A percentile compares a stretch with the other conserved stretches of the same genome.
Conservation (phyloP, 805 yeast species). For the Cyberlindnera suaveolens region DNA sequence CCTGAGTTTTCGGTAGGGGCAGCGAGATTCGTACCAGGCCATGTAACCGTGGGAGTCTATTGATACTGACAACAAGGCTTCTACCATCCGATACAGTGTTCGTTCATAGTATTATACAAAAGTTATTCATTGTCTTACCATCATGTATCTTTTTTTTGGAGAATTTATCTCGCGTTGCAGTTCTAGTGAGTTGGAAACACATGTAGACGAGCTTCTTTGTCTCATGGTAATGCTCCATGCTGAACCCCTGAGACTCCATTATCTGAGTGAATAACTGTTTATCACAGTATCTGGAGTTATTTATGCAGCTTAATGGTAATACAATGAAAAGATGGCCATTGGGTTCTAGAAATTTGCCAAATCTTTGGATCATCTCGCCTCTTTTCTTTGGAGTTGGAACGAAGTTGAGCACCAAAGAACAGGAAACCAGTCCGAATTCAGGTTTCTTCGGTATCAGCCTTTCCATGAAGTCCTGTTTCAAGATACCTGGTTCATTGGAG, state of each 20-base stretch:
- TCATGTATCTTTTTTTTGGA: constrained; percentile 45
- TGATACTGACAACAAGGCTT: too few species aligned
- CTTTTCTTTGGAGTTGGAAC: constrained; percentile 67
- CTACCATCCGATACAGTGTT: too few species aligned
- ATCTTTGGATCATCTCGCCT: constrained; percentile 70
- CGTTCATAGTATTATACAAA: constrained; percentile 37
- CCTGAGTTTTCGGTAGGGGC: too few species aligned
- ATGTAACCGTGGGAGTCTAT: too few species aligned
- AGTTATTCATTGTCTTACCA: constrained; percentile 65
- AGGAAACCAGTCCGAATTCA: constrained; percentile 60
- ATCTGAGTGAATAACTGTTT: constrained; percentile 36
- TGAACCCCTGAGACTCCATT: constrained; percentile 58
- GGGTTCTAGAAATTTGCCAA: constrained; percentile 47
- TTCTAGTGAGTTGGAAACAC: constrained; percentile 48
- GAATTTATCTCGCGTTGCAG: constrained; percentile 2
- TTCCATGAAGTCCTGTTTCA: constrained; percentile 80
- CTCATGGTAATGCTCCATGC: constrained; percentile 38
- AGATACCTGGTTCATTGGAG: constrained; percentile 67
- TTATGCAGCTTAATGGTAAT: constrained; percentile 80
- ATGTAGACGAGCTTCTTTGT: constrained; percentile 73
- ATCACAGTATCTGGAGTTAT: constrained; percentile 75
- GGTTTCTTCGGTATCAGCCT: constrained; percentile 49
- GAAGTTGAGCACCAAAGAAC: constrained; percentile 84
- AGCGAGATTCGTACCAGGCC: too few species aligned
- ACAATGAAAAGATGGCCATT: constrained; percentile 49